Evolutionary conservation across 768 basidiomycete genomes (phyloP).

Genomic region (Tricholoma flavovirens): DNA sequence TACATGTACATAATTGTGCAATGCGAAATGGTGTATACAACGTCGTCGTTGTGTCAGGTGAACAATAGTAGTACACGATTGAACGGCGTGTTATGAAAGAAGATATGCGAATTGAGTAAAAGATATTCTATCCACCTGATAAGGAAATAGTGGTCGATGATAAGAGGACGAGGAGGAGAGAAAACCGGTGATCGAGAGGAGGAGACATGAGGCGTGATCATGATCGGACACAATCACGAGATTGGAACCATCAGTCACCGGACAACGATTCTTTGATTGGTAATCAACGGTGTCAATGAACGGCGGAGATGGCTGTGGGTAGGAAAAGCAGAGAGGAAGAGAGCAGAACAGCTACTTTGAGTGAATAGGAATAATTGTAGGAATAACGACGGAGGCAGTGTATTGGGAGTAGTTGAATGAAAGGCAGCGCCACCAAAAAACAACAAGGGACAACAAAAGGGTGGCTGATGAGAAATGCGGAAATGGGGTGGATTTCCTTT

Average conservation of each 20-base stretch:
- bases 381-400: too few relatives aligned
- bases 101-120: too few relatives aligned
- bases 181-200: neutral
- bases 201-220: neutral
- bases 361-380: neutral
- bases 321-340: too few relatives aligned
- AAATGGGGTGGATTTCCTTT: neutral
- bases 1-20: too few relatives aligned
- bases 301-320: too few relatives aligned
- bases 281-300: too few relatives aligned
- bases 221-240: neutral
- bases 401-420: neutral
- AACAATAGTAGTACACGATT: neutral
- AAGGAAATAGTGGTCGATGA: too few relatives aligned
- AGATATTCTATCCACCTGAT: too few relatives aligned
- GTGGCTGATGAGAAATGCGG: slow-evolving; percentile 13
- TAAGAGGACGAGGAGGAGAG: too few relatives aligned
- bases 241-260: too few relatives aligned
- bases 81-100: neutral
- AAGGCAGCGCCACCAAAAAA: slow-evolving; percentile 15
- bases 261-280: too few relatives aligned
- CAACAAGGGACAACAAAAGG: slow-evolving; percentile 21
- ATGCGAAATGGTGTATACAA: too few relatives aligned
- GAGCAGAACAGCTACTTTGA: neutral
- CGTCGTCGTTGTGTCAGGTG: neutral